phyloP scores from a whole-genome alignment of 805 yeast genomes.

The Metschnikowia colocasiae region DNA sequence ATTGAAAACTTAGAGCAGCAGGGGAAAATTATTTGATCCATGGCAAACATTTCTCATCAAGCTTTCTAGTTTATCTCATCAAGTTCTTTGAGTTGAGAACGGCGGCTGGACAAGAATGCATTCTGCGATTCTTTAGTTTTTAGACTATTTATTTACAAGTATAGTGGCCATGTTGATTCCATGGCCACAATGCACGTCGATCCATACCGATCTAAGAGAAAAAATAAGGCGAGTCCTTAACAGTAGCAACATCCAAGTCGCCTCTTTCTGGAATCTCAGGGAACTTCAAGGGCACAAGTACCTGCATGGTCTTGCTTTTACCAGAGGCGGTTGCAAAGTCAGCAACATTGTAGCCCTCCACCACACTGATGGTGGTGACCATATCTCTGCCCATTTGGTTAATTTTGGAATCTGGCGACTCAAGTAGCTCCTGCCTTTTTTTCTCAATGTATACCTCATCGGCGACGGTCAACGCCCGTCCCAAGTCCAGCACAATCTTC shows the following conservation, averaged over 20 bases:
- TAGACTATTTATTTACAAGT: constrained; percentile 5
- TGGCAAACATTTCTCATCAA: too few species aligned
- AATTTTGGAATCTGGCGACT: constrained; percentile 48
- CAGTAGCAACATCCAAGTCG: constrained; percentile 71
- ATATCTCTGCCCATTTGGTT: constrained; percentile 49
- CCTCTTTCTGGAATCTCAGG: constrained; percentile 80
- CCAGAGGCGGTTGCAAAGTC: constrained; percentile 21
- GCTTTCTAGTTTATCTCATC: background rate
- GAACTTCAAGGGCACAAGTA: constrained; percentile 64
- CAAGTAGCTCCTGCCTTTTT: constrained; percentile 52
- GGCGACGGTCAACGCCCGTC: constrained; percentile 54
- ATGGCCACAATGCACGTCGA: constrained; percentile 1
- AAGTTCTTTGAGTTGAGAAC: background rate
- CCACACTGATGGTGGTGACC: constrained; percentile 68
- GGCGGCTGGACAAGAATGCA: background rate
- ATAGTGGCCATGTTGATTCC: background rate
- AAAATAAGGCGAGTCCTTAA: constrained; percentile 75
- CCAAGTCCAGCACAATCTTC: constrained; percentile 45
- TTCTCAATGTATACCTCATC: constrained; percentile 76
- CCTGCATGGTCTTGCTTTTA: constrained; percentile 30
- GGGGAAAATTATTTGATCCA: constrained; percentile 69
- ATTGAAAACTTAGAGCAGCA: constrained; percentile 79
- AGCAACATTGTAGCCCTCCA: constrained; percentile 31
- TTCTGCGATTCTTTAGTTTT: background rate
- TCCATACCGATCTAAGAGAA: constrained; percentile 39